phyloP scores from a whole-genome alignment of 257 asterid species.

The Solanum rostratum region DNA sequence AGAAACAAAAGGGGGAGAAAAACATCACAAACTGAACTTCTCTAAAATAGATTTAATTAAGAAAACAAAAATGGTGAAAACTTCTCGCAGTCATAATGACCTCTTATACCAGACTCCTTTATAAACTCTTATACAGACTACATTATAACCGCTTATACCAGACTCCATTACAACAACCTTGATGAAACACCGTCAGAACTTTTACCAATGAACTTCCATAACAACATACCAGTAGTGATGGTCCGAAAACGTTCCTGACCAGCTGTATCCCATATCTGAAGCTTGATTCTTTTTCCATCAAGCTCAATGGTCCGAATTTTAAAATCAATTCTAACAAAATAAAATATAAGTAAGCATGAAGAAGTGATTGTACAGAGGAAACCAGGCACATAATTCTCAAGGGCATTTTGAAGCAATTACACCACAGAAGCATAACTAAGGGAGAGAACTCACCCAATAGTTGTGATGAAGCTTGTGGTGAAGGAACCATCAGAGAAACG shows the following conservation, averaged over 20 bases:
- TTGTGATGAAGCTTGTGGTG: constrained; percentile 29
- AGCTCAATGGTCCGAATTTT: constrained; percentile 34
- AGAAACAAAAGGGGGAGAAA: background rate
- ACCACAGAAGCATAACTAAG: background rate
- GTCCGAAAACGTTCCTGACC: constrained; percentile 36
- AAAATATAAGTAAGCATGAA: background rate
- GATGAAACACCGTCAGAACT: background rate
- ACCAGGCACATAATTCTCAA: background rate
- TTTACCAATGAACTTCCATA: background rate
- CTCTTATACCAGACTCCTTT: background rate
- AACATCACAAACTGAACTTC: background rate
- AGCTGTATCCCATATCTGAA: constrained; percentile 36
- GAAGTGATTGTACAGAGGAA: background rate
- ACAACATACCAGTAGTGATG: constrained; percentile 24
- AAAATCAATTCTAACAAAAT: constrained; percentile 13
- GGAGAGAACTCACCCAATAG: constrained; percentile 19
- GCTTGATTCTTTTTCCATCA: constrained; percentile 27
- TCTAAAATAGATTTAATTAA: background rate
- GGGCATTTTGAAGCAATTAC: background rate
- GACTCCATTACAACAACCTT: background rate
- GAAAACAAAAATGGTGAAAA: background rate
- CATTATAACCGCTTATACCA: background rate
- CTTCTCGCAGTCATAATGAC: background rate
- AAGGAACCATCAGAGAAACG: constrained; percentile 37
- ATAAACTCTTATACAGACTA: background rate